A percentile compares a stretch with the other conserved stretches of the same genome.
Evolutionary conservation across 352 stramenopile species (phyloP).

Genomic region (Globisporangium orthogonon): DNA sequence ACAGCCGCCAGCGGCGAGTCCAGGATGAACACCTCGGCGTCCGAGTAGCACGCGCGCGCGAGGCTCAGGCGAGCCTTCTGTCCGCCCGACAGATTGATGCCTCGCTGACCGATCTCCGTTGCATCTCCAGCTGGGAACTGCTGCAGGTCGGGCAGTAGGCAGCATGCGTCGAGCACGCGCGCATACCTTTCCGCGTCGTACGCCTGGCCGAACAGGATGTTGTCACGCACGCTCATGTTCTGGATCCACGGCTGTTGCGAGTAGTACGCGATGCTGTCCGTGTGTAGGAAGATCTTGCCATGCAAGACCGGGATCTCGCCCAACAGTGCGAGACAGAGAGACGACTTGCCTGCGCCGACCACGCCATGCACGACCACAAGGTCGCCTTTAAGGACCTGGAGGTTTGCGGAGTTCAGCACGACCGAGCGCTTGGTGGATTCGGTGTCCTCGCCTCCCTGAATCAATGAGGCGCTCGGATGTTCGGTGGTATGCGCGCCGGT

Average conservation of each 20-base stretch:
- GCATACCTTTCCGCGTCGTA: neutral
- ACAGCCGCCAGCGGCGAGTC: conserved; percentile 93
- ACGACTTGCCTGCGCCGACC: conserved; percentile 44
- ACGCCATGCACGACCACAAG: conserved; percentile 39
- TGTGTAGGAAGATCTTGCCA: conserved; percentile 30
- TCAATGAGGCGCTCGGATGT: neutral
- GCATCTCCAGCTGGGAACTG: neutral
- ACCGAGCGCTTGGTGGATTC: conserved; percentile 9
- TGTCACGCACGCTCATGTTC: conserved; percentile 91
- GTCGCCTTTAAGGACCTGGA: conserved; percentile 26
- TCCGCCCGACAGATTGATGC: too few species aligned
- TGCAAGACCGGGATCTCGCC: conserved; percentile 67
- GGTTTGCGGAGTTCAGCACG: conserved; percentile 37
- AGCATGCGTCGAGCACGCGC: neutral
- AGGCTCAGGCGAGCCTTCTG: conserved; percentile 11
- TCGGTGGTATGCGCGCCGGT: too few species aligned
- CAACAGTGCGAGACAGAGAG: conserved; percentile 30
- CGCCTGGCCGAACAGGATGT: conserved; percentile 88
- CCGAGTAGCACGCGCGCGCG: conserved; percentile 66
- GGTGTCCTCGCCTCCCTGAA: conserved; percentile 21
- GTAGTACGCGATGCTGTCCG: conserved; percentile 49
- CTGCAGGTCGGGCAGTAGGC: neutral
- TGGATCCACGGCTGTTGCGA: conserved; percentile 92
- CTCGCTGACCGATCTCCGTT: neutral
- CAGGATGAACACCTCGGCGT: conserved; percentile 76